Base-by-base conservation (phyloP, 1,284 basidiomycete genomes). In the Moesziomyces globuligerus region DNA sequence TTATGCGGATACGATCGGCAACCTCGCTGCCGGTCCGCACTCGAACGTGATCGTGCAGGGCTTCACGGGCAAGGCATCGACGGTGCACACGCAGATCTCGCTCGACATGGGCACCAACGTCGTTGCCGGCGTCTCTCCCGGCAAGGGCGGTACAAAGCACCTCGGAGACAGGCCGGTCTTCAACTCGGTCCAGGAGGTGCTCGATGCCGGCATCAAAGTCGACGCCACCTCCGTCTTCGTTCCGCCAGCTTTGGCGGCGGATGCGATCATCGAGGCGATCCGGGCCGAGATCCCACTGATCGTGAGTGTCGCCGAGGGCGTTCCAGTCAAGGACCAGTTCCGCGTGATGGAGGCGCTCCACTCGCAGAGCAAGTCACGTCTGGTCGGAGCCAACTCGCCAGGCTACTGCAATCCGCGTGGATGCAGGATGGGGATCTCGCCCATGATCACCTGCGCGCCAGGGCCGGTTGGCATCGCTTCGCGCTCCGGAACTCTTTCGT, bases 401-500 rank as follows among this genome's bases (percentile, higher is more conserved):
- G 76, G 76, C 4, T 69, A 51, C 37, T 73, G 65, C 55, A 79
- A 81, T 46, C 72, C 74, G 3, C 52, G 48, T 3, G 72, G 73
- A 5, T 75, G 70, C 26, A 40, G 68, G 32, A 66, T 75, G 62
- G 73, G 73, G 0, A 75, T 75, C 21, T 38, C 66, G 8, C 73
- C 73, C 20, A 57, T 69, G 53, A 66, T 72, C 36, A 66, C 62
- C 10, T 53, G 47, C 17, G 54, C 60, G 0, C 70, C 70, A 0
- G 73, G 73, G 0, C 58, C 65, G 7, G 55, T 75, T 4, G 73
- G 74, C 18, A 78, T 78, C 26, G 72, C 66, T 1, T 64, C 72
- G 7, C 45, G 76, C 2, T 72, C 69, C 3, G 76, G 76, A 4
- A 78, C 76, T 13, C 73, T 83, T 18, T 79, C 75, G 11, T 83